Base-by-base conservation (phyloP, 257 asterid genomes). In the Linderniella brevidens region DNA sequence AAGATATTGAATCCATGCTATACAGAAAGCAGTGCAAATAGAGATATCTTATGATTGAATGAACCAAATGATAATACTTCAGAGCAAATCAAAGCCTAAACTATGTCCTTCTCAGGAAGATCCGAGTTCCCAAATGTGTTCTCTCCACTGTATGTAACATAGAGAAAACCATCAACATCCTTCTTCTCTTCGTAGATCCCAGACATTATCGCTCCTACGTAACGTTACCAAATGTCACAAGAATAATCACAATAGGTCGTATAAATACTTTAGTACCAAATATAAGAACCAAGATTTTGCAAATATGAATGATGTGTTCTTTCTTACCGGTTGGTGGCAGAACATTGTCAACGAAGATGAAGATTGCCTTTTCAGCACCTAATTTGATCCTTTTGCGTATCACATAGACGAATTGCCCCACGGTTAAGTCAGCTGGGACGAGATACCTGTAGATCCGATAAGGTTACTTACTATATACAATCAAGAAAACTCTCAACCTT, bases 351-450 rank as follows among this genome's bases (percentile, higher is more conserved):
- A 79, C 75, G 35, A 79, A 79, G 37, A 79, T 72, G 67, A 79
- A 79, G 11, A 79, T 79, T 35, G 92, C 92, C 63, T 73, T 79
- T 64, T 79, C 92, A 19, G 92, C 86, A 29, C 92, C 70, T 57
- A 79, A 64, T 58, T 79, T 79, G 73, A 79, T 79, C 55, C 92
- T 76, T 44, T 79, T 79, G 37, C 92, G 86, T 13, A 79, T 72
- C 36, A 79, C 92, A 20, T 79, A 76, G 11, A 79, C 92, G 43
- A 76, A 76, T 50, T 79, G 92, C 48, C 92, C 92, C 4, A 79
- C 86, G 0, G 86, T 73, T 58, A 79, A 63, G 57, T 79, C 92
- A 58, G 92, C 80, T n/a, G 92, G 92, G 37, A 76, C 92, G 13
- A 79, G 85, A 62, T 80, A 80, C 73, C 92, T 80, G 73, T 39